Evolutionary conservation across 1,284 basidiomycete genomes (phyloP).

Genomic region (Puccinia polysora): DNA sequence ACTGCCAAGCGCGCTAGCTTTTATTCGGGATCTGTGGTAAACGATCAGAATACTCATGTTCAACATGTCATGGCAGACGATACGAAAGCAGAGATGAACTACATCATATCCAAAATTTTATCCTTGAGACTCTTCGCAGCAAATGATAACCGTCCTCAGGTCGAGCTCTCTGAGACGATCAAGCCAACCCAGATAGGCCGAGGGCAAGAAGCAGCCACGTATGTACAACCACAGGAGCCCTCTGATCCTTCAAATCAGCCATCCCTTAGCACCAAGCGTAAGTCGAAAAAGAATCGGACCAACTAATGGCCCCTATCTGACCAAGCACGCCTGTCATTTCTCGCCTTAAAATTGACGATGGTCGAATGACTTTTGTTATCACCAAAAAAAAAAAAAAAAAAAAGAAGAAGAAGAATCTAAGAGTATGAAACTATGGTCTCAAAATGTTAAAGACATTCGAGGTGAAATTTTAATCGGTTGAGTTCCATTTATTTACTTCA

Average conservation of each 20-base stretch:
- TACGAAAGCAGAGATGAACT: conserved; percentile 65
- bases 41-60: too few relatives aligned
- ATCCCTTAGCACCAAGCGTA: too few relatives aligned
- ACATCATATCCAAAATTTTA: conserved; percentile 73
- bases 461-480: conserved; percentile 75
- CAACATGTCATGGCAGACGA: conserved; percentile 65
- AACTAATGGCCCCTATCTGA: too few relatives aligned
- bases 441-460: conserved; percentile 72
- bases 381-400: too few relatives aligned
- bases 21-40: background rate
- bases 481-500: background rate
- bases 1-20: conserved; percentile 17
- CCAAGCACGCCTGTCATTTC: too few relatives aligned
- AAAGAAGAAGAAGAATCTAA: too few relatives aligned
- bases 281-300: too few relatives aligned
- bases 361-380: too few relatives aligned
- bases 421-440: conserved; percentile 68
- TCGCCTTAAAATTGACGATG: too few relatives aligned
- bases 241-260: too few relatives aligned
- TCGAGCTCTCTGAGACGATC: background rate
- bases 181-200: background rate
- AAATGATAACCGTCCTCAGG: background rate
- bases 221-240: too few relatives aligned
- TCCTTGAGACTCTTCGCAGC: conserved; percentile 45
- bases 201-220: background rate